Evolutionary conservation across 129 eudicot genomes (phyloP).

Genomic region (Rutidosis leptorrhynchoides): DNA sequence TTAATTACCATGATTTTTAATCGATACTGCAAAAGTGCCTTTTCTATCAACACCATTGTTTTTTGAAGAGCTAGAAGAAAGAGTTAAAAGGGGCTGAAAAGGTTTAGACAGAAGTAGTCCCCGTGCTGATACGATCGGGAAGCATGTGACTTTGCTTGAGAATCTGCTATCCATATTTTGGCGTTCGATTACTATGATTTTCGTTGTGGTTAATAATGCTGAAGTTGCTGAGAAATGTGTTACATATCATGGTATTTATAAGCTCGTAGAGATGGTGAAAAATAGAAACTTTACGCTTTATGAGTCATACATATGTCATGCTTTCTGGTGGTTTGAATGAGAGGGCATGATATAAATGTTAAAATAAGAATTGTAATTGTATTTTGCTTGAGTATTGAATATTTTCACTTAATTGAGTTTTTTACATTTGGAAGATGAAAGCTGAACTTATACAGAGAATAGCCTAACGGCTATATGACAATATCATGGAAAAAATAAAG

Average conservation of each 20-base stretch:
- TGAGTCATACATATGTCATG: background rate
- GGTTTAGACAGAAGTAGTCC: conserved; percentile 20
- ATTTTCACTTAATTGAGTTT: no score
- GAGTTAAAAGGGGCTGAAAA: no score
- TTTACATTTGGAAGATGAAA: no score
- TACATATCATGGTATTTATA: background rate
- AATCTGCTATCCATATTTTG: conserved; percentile 25
- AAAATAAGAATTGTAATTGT: no score
- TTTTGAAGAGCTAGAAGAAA: no score
- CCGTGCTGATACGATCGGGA: conserved; percentile 18
- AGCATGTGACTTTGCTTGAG: conserved; percentile 4
- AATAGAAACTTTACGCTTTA: no score
- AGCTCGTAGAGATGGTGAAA: no score
- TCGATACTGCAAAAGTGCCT: conserved; percentile 5
- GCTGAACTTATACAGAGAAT: no score
- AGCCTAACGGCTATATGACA: no score
- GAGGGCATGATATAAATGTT: conserved; percentile 15
- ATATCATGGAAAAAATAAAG: no score
- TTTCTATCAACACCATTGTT: no score
- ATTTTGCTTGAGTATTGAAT: no score
- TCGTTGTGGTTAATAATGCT: background rate
- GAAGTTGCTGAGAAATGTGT: conserved; percentile 12
- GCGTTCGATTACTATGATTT: background rate
- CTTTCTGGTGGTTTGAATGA: conserved; percentile 21
- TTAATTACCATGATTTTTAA: conserved; percentile 7